Evolutionary conservation across 2,329 filamentous ascomycete species (phyloP), one percentile per base, ranked within the genome.

Genomic region (Claviceps spartinae): DNA sequence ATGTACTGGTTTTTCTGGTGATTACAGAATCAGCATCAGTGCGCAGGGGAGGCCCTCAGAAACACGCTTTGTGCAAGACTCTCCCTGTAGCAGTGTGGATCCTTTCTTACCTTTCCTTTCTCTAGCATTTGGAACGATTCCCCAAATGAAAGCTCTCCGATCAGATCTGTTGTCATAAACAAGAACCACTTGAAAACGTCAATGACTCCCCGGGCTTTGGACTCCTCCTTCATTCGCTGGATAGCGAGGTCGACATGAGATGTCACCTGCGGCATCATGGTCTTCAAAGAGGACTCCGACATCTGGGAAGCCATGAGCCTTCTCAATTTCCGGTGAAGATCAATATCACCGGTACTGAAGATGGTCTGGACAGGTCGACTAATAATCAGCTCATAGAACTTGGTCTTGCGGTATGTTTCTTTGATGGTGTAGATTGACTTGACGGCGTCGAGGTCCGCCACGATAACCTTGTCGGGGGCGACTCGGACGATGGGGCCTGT

Each of bases 111-210:
- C 63, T 73, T 61, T 16, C 74, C 74, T 4, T 61, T 59, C 51
- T 80, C 75, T 4, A 82, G 60, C 64, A 74, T 73, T 0, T 63
- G 61, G 53, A 80, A 79, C 0, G 74, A 74, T n/a, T 78, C 70
- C 0, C 77, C 77, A 59, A 81, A 81, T 1, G 65, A 71, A 5
- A 81, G 60, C 49, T 78, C 69, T 0, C 70, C 74, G 48, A 79
- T 75, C 1, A 77, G 62, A 57, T 81, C 78, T 0, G 75, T 77
- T 0, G 75, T 63, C 67, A 78, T 71, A 50, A 76, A 77, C 5
- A 71, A 60, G 64, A 68, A 75, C 76, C 76, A 81, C 52, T 77
- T 77, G 53, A 69, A 67, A 0, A 79, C 61, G 54, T 81, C 75
- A 0, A 63, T 66, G 0, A 54, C 62, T 0, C 70, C 67, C 0